Base-by-base conservation (phyloP, 495 filamentous ascomycete species). In the Melanomma pulvis-pyrius region DNA sequence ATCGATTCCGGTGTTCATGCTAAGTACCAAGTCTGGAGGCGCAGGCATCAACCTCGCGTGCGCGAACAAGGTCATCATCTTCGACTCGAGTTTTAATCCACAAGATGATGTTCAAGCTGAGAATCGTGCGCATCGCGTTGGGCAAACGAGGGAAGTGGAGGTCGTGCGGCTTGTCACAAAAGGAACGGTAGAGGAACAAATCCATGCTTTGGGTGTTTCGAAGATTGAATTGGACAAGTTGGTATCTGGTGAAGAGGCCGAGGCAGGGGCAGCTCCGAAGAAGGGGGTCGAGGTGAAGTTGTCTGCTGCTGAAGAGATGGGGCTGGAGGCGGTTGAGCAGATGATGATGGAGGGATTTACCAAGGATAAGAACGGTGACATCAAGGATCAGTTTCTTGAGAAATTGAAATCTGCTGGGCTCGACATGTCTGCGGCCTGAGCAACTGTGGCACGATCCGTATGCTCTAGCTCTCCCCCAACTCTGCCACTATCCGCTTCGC, bases 41-140 rank as follows among this genome's bases (percentile, higher is more conserved):
- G 92, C 93, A 2, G 94, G 94, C 17, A 96, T 98, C 78, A 98
- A 98, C 77, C 76, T 98, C 32, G 91, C 92, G 13, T 90, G 88
- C 46, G 96, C 94, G 2, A 98, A 98, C 79, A 97, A 96, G 80
- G 93, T 98, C 64, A 85, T 98, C 75, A 93, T 98, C 72, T 97
- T 98, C 73, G 94, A 98, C 76, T 90, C 89, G 55, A 88, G 85
- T 29, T 97, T 98, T 77, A 98, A 98, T 70, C 94, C 94, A 0
- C 94, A 98, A 75, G 92, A 97, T 61, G 94, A 98, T 73, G 83
- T 94, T 0, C 94, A 98, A 75, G 94, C 94, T 0, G 93, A 97
- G 78, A 97, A 98, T 73, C 90, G 94, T 21, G 94, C 94, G 0
- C 94, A 98, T 78, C 87, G 94, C 3, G 90, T 98, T 12, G 96